Base-by-base conservation (phyloP, 1,284 basidiomycete genomes). In the Rhodotorula glutinis region DNA sequence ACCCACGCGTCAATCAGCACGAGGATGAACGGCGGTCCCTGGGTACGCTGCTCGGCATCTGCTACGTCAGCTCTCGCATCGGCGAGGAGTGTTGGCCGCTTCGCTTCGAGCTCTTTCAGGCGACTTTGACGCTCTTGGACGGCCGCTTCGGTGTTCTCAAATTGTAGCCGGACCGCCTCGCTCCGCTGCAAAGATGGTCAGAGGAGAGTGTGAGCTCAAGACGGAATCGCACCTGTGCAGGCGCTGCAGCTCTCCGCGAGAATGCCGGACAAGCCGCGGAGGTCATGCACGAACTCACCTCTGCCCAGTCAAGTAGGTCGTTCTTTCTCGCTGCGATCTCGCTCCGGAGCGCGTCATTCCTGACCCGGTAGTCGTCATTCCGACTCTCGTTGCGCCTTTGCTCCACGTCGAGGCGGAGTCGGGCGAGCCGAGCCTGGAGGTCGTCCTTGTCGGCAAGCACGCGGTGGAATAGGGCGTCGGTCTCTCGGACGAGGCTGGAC, bases 1-100 rank as follows among this genome's bases (percentile, higher is more conserved):
- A 13, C 53, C 9, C 21, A 65, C 58, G 46, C 53, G 43, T 60
- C 58, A 25, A 56, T 51, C 10, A 56, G 38, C 10, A 46, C 43
- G 53, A 60, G 52, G 11, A 56, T 33, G 41, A 56, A 30, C 17
- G 58, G 51, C n/a, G 41, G 29, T 11, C 44, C 44, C 29, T 8
- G 30, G 23, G 9, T 17, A 23, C n/a, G 17, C 54, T 9, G 11
- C n/a, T 41, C 40, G 25, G 16, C 9, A 40, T 5, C 25, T 10
- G n/a, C 13, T n/a, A 8, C 11, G 54, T 25, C 14, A 5, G 2
- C 16, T 7, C 10, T 40, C 19, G 30, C 33, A 38, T 11, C 23
- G 9, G 30, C 4, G 1, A 4, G 30, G 30, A 53, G 30, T 21
- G 33, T 30, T 21, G 30, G 30, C 17, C 10, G 23, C 30, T 21